Conservation (phyloP, 78 protist genomes). For the Cavenderia fasciculata region DNA sequence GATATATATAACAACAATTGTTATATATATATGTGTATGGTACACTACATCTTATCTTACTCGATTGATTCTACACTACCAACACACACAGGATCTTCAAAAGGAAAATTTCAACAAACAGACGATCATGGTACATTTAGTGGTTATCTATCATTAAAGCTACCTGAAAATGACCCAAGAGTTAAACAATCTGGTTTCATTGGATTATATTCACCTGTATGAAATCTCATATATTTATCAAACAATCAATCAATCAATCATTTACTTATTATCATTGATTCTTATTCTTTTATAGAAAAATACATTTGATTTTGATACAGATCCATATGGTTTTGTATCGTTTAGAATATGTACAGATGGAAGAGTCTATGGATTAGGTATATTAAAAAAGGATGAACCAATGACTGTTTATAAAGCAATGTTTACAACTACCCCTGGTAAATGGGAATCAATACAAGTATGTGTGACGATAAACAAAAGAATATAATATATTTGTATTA, state of each 20-base stretch:
- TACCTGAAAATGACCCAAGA: slow-evolving; percentile 31
- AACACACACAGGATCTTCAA: no score
- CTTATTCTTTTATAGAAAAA: background rate
- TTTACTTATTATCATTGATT: background rate
- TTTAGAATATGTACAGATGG: slow-evolving; percentile 18
- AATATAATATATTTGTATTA: no score
- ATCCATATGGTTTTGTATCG: background rate
- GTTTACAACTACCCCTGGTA: slow-evolving; percentile 19
- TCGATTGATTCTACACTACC: no score
- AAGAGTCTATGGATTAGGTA: slow-evolving; percentile 34
- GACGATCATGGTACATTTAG: background rate
- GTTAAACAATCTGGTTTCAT: slow-evolving; percentile 30
- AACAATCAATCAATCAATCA: background rate
- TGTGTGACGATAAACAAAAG: background rate
- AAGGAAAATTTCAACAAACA: background rate
- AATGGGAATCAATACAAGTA: slow-evolving; percentile 55
- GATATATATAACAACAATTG: background rate
- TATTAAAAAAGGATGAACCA: slow-evolving; percentile 19
- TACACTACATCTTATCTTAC: no score
- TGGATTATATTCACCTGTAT: slow-evolving; percentile 34
- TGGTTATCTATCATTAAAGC: slow-evolving; percentile 41
- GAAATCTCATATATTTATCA: background rate
- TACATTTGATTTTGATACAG: no score
- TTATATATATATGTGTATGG: no score
- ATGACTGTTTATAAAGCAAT: slow-evolving; percentile 50